Evolutionary conservation across 1,284 basidiomycete species (phyloP).

Genomic region (Tilletia caries): DNA sequence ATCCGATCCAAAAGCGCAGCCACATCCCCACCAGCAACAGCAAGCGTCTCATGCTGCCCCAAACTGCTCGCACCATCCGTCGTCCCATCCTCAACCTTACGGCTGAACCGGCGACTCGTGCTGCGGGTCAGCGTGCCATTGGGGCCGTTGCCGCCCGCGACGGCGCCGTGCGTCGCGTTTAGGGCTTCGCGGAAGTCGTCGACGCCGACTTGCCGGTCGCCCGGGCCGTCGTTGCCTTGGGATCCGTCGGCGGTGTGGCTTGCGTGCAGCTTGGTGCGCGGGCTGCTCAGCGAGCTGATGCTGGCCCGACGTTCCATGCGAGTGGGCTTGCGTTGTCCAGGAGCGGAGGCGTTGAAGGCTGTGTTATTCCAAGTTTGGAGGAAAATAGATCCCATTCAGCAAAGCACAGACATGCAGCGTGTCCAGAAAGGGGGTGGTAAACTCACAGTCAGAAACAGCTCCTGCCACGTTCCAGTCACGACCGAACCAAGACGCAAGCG

Average conservation of each 20-base stretch:
- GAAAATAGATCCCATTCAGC: not conserved
- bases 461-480: slow-evolving; percentile 46
- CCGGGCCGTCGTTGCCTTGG: slow-evolving; percentile 20
- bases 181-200: slow-evolving; percentile 35
- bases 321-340: not conserved
- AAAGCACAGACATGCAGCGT: too few relatives aligned
- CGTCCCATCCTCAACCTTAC: not conserved
- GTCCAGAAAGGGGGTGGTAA: too few relatives aligned
- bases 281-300: slow-evolving; percentile 5
- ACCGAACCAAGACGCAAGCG: slow-evolving; percentile 39
- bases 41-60: not conserved
- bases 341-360: slow-evolving; percentile 2
- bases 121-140: not conserved
- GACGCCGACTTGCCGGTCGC: slow-evolving; percentile 24
- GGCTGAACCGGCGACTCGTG: slow-evolving; percentile 4
- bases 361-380: not conserved
- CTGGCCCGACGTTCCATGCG: slow-evolving; percentile 10
- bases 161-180: slow-evolving; percentile 2
- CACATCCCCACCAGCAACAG: not conserved
- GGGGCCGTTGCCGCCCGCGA: not conserved
- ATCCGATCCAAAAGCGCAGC: not conserved
- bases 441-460: slow-evolving; percentile 38
- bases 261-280: slow-evolving; percentile 1
- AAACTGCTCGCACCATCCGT: not conserved
- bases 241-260: not conserved